phyloP scores from a whole-genome alignment of 2,329 filamentous ascomycete species.

The Aspergillus tamarii region DNA sequence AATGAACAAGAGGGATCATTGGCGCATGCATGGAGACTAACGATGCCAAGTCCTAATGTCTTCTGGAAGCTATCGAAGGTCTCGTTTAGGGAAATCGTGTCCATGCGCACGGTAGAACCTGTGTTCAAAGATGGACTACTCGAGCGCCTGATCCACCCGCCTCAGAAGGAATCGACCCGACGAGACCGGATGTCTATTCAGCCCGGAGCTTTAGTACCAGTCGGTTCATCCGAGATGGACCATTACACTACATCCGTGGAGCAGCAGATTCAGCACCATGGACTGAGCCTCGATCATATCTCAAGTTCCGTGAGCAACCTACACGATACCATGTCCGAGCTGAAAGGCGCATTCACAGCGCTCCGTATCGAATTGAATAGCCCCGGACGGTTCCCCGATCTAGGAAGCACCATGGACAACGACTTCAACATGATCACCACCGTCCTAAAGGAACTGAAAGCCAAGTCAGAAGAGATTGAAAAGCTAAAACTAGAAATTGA shows the following conservation, averaged over 20 bases:
- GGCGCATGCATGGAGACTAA: conserved; percentile 8
- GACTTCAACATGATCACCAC: conserved; percentile 43
- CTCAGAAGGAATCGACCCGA: conserved; percentile 25
- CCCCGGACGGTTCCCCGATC: conserved; percentile 29
- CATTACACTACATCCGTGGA: conserved; percentile 29
- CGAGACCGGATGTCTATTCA: conserved; percentile 23
- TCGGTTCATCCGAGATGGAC: conserved; percentile 20
- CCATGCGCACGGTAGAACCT: conserved; percentile 43
- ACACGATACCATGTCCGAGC: conserved; percentile 44
- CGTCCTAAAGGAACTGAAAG: conserved; percentile 42
- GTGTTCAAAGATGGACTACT: conserved; percentile 38
- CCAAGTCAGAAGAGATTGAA: conserved; percentile 44
- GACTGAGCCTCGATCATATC: conserved; percentile 41
- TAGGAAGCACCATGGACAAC: conserved; percentile 21
- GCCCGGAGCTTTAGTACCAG: conserved; percentile 30
- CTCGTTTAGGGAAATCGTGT: conserved; percentile 43
- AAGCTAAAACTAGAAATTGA: conserved; percentile 43
- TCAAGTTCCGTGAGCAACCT: conserved; percentile 43
- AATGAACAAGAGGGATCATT: background rate
- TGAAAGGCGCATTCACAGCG: conserved; percentile 43
- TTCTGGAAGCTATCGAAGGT: conserved; percentile 46
- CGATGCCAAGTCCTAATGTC: conserved; percentile 36
- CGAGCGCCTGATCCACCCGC: conserved; percentile 31
- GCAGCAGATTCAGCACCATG: conserved; percentile 42
- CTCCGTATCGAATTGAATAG: conserved; percentile 42